These are phyloP conservation scores for Ceratocystis destructans DNA, from an alignment of 2,329 filamentous ascomycete genomes.

Conservation along the genomic window DNA sequence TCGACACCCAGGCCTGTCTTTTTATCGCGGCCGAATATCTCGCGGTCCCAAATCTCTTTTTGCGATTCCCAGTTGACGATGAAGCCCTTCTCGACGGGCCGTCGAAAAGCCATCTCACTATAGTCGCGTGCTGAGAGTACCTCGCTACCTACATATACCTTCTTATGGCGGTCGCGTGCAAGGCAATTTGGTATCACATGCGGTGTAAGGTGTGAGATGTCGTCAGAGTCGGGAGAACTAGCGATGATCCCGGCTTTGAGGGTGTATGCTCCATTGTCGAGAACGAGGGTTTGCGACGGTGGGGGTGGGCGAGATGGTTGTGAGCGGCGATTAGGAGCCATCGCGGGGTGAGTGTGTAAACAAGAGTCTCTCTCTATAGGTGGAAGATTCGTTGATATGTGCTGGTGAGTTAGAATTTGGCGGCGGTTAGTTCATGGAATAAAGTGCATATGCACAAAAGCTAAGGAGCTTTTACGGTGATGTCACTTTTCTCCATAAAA, in stretches of 20 bases:
- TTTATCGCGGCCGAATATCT: conserved; percentile 52
- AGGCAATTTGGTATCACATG: conserved; percentile 76
- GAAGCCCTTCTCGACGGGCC: conserved; percentile 88
- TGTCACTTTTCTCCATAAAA: background rate
- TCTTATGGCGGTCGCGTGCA: conserved; percentile 64
- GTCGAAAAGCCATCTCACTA: conserved; percentile 72
- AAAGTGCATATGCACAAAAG: background rate
- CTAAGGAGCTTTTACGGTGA: background rate
- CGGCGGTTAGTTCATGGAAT: background rate
- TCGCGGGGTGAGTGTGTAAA: conserved; percentile 21
- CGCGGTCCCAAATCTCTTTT: conserved; percentile 87
- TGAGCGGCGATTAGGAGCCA: conserved; percentile 39
- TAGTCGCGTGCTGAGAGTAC: conserved; percentile 71
- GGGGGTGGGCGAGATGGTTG: conserved; percentile 38
- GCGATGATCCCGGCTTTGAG: conserved; percentile 74
- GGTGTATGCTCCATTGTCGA: conserved; percentile 87
- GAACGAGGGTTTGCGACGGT: conserved; percentile 58
- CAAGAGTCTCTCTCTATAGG: background rate
- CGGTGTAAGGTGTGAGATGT: conserved; percentile 33
- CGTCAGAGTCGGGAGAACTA: conserved; percentile 31
- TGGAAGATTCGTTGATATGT: too few species aligned
- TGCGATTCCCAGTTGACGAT: conserved; percentile 94
- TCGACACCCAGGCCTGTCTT: conserved; percentile 56
- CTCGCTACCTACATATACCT: conserved; percentile 67
- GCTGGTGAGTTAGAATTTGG: background rate